Evolutionary conservation across 768 basidiomycete species (phyloP), one percentile per base, ranked within the genome.

Genomic region (Russula dissimulans): DNA sequence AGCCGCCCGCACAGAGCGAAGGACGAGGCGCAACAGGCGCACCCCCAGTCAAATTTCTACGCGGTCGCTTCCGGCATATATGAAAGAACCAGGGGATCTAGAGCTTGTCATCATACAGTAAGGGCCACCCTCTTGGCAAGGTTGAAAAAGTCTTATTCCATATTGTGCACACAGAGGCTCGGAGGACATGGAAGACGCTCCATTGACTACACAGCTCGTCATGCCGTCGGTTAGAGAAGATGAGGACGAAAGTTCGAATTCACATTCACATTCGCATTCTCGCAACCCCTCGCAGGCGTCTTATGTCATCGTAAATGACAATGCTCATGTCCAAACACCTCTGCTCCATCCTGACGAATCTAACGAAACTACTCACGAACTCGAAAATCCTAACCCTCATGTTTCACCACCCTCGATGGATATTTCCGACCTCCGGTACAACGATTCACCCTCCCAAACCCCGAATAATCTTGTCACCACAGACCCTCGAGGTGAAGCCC

Each of bases 31-130:
- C 52, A 74, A 74, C 7, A 72, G 78, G 38, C 78, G 87, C 41
- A 90, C 87, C 5, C 86, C 90, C 4, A 90, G 87, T 47, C 88
- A 90, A 69, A 83, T 91, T 54, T 89, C 87, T 5, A 89, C 87
- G 8, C 81, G 79, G 32, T 89, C 86, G 5, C 70, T 92, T 34
- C 90, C 90, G 5, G 81, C 78, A 32, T 92, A 92, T 66, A 87
- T 81, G 75, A 90, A 90, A 71, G 89, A 92, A 61, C 88, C 90
- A 0, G 89, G 89, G 15, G 90, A 90, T 50, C 77, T 85, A 42
- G 90, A 92, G 69, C 76, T 92, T 32, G 90, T 92, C 5, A 82
- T 92, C 54, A 75, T 72, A 46, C 70, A 78, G 79, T 81, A 60
- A 63, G 75, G 17, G 31, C 49, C n/a, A 12, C 26, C 3, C 11